Percentiles rank a stretch among this genome's conserved stretches.
These are phyloP conservation scores for Suillus alpinus DNA, from an alignment of 768 basidiomycete species.

Conservation along the genomic window DNA sequence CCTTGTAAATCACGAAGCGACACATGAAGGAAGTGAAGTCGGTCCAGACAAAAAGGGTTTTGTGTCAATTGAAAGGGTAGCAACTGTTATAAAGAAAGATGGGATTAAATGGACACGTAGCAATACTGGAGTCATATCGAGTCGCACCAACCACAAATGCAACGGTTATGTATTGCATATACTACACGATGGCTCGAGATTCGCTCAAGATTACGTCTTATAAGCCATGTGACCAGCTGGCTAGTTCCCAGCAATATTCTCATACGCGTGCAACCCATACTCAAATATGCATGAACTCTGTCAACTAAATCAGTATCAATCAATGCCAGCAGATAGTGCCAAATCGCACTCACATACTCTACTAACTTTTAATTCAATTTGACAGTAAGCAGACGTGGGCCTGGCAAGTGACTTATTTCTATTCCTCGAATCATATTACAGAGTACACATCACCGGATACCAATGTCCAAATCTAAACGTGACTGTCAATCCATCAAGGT, in stretches of 20 bases:
- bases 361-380: too few species aligned
- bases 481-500: background rate
- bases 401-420: background rate
- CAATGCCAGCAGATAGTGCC: background rate
- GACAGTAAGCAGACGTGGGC: too few species aligned
- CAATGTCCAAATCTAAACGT: background rate
- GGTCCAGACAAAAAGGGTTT: background rate
- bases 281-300: too few species aligned
- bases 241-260: too few species aligned
- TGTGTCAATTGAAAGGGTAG: background rate
- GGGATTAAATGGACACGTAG: background rate
- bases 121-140: constrained; percentile 7
- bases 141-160: constrained; percentile 5
- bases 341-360: background rate
- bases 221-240: background rate
- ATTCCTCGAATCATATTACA: background rate
- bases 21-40: constrained; percentile 53
- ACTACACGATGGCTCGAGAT: constrained; percentile 6
- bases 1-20: constrained; percentile 93
- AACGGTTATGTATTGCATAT: background rate
- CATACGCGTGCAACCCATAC: too few species aligned
- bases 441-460: background rate
- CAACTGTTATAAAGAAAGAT: background rate
- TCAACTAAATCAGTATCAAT: background rate
- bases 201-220: constrained; percentile 23